Conservation (phyloP, 2,329 filamentous ascomycete species). For the Trichoderma polysporum region DNA sequence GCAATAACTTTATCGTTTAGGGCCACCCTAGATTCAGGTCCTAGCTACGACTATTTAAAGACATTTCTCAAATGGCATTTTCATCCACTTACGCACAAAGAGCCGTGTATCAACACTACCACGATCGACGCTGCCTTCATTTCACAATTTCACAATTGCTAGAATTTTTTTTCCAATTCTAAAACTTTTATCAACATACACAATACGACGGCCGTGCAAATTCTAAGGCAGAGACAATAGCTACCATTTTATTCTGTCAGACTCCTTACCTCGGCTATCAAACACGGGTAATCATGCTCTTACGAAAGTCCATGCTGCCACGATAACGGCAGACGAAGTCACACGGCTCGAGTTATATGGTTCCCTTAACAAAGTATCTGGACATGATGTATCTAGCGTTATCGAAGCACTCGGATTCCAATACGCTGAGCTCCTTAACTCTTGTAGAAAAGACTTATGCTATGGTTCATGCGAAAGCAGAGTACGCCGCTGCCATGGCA, state of each 20-base stretch:
- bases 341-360: constrained; percentile 36
- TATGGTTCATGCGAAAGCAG: constrained; percentile 27
- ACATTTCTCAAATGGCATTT: neutral
- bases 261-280: constrained; percentile 31
- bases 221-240: neutral
- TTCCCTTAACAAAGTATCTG: constrained; percentile 32
- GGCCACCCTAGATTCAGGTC: too few relatives aligned
- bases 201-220: neutral
- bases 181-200: neutral
- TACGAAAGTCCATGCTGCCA: constrained; percentile 33
- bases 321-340: constrained; percentile 37
- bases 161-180: neutral
- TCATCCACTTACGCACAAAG: neutral
- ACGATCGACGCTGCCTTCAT: neutral
- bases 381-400: constrained; percentile 38
- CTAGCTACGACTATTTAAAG: neutral
- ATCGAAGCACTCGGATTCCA: constrained; percentile 28
- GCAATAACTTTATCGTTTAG: too few relatives aligned
- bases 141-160: too few relatives aligned
- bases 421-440: constrained; percentile 23
- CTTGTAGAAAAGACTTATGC: constrained; percentile 29
- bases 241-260: neutral
- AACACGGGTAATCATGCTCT: constrained; percentile 29
- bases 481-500: constrained; percentile 26
- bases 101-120: neutral